phyloP scores from a whole-genome alignment of 2,329 filamentous ascomycete species.

The Trichoderma sp. region DNA sequence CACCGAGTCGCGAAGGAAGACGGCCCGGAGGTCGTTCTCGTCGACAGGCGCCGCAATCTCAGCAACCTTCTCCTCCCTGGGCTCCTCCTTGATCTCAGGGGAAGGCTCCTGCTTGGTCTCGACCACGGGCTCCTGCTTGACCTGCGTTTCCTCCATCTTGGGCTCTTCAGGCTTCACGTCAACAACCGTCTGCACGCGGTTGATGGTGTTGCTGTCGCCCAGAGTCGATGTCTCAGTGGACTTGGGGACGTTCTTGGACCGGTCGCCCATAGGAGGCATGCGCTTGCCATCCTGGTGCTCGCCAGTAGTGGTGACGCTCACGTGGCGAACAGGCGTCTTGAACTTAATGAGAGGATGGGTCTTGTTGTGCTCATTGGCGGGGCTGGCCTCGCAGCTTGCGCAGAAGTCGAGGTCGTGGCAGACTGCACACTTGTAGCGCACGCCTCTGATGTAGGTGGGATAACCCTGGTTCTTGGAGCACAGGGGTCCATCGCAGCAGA shows the following conservation, averaged over 20 bases:
- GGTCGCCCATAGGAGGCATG: slow-evolving; percentile 74
- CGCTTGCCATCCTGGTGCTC: slow-evolving; percentile 70
- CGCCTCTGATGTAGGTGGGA: slow-evolving; percentile 76
- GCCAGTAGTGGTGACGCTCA: slow-evolving; percentile 81
- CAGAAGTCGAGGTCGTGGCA: slow-evolving; percentile 97
- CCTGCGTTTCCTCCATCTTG: slow-evolving; percentile 37
- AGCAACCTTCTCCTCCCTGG: slow-evolving; percentile 34
- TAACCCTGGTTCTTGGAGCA: slow-evolving; percentile 63
- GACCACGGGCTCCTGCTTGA: slow-evolving; percentile 32
- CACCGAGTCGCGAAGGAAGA: slow-evolving; percentile 78
- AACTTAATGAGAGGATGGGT: slow-evolving; percentile 98
- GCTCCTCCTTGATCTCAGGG: slow-evolving; percentile 28
- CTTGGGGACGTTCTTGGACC: slow-evolving; percentile 47
- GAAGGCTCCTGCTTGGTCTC: slow-evolving; percentile 27
- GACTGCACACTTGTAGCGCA: slow-evolving; percentile 95
- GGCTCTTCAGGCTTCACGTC: slow-evolving; percentile 66
- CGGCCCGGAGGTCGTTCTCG: slow-evolving; percentile 49
- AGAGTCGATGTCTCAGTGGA: slow-evolving; percentile 50
- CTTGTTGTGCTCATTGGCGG: slow-evolving; percentile 82
- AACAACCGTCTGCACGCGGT: slow-evolving; percentile 69
- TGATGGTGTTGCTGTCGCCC: slow-evolving; percentile 51
- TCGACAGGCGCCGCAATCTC: slow-evolving; percentile 31
- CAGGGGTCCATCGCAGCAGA: slow-evolving; percentile 92
- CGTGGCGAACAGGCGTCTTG: slow-evolving; percentile 86
- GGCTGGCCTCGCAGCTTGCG: slow-evolving; percentile 86